These are phyloP conservation scores for Boletus smithii DNA, from an alignment of 1,284 basidiomycete genomes.

Conservation along the genomic window DNA sequence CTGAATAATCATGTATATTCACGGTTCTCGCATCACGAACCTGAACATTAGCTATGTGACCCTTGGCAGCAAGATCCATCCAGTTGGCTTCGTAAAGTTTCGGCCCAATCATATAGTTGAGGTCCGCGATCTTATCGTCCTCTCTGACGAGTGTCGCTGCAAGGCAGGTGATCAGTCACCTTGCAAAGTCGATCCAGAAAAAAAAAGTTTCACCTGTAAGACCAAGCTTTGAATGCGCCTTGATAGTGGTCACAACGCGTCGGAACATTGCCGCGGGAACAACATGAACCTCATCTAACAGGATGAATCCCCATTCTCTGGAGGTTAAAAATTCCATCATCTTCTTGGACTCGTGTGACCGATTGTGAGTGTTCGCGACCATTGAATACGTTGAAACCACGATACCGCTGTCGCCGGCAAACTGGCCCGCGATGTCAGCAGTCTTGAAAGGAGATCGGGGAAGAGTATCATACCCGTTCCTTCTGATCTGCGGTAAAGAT, in stretches of 20 bases:
- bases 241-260: constrained; percentile 93
- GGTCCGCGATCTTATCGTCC: constrained; percentile 98
- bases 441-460: neutral
- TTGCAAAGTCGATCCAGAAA: neutral
- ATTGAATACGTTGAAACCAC: constrained; percentile 98
- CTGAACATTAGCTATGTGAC: constrained; percentile 99
- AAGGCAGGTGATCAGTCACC: constrained; percentile 12
- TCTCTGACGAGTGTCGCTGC: constrained; percentile 95
- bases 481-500: constrained; percentile 96
- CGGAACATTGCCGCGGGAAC: constrained; percentile 97
- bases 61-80: constrained; percentile 99
- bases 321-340: constrained; percentile 98
- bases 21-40: constrained; percentile 41
- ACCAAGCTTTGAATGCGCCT: constrained; percentile 95
- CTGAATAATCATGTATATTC: constrained; percentile 5
- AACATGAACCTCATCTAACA: constrained; percentile 96
- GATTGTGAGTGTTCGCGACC: constrained; percentile 95
- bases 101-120: constrained; percentile 99
- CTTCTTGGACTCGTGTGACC: constrained; percentile 95
- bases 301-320: constrained; percentile 92
- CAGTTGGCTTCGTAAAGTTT: constrained; percentile 99
- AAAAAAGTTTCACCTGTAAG: constrained; percentile 67
- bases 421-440: constrained; percentile 45
- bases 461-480: constrained; percentile 68
- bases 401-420: constrained; percentile 91